Evolutionary conservation across 768 basidiomycete genomes (phyloP), one percentile per base, ranked within the genome.

Genomic region (Brasilioporus rufonigricans): DNA sequence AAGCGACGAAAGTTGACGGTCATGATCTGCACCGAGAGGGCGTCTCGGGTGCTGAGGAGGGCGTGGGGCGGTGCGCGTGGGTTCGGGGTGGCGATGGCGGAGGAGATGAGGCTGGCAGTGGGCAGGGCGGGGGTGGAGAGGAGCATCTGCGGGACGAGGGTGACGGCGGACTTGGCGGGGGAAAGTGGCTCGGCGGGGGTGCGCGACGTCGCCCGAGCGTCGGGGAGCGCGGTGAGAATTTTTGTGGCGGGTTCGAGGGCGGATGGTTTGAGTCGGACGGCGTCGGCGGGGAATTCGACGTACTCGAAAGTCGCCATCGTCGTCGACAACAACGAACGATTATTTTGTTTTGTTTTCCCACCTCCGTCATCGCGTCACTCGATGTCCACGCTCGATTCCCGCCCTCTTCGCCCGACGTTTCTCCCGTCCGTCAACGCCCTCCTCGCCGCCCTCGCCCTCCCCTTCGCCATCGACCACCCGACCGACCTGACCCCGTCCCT

Each of bases 11-110:
- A 94, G 38, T 61, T 65, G 43, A 38, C 43, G 2, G 89, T 85
- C 59, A 86, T 87, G 26, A 85, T 84, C 0, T 85, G 88, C 4
- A 96, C 73, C 1, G 89, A 91, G 5, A 96, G 77, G 0, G 89
- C 82, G 61, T 89, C 88, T 27, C 76, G 74, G 1, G 80, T 80
- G 18, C 81, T 83, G 14, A 89, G 62, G 27, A 89, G 69, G 52
- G 51, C 8, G 16, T 44, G 19, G 0, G 48, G 1, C 3, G 39
- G 23, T 8, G 52, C 23, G 36, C 57, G 56, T 49, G 54, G 71
- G 64, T 43, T 58, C 33, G 50, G 66, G 62, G 52, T 58, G 54
- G 44, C 65, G 60, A 48, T 70, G 50, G 62, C 57, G 24, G 48
- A 69, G 5, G 64, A 26, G 13, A 58, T 55, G 40, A 50, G 33